Percentiles rank a stretch among this genome's conserved stretches.
Conservation (phyloP, 805 yeast species). For the Clavispora fructus region DNA sequence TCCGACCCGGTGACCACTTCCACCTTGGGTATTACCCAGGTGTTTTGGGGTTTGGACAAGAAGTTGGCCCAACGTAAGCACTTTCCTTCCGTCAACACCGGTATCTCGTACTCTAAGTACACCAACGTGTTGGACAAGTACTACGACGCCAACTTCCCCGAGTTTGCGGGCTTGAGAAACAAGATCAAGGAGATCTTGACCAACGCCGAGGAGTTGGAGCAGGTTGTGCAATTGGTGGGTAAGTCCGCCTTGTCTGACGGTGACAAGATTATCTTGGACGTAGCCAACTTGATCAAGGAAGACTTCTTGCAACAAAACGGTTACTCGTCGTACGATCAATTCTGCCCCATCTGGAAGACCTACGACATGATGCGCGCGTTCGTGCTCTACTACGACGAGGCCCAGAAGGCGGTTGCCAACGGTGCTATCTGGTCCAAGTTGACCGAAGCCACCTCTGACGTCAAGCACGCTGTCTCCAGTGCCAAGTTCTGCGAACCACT, state of each 20-base stretch:
- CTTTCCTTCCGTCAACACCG: conserved; percentile 97
- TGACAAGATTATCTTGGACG: conserved; percentile 95
- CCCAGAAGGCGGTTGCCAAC: conserved; percentile 90
- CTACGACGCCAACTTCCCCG: conserved; percentile 83
- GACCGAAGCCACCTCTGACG: conserved; percentile 82
- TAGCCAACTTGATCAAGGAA: conserved; percentile 85
- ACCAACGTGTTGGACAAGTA: conserved; percentile 80
- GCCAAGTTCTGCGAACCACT: conserved; percentile 96
- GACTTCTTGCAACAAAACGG: conserved; percentile 99
- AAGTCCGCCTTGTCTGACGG: conserved; percentile 95
- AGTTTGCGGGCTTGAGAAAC: conserved; percentile 85
- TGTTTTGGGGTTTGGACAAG: conserved; percentile 99
- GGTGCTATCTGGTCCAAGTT: conserved; percentile 95
- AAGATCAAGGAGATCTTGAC: conserved; percentile 91
- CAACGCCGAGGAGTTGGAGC: conserved; percentile 97
- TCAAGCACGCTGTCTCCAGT: conserved; percentile 89
- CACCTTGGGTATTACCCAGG: conserved; percentile 99
- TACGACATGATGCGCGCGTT: conserved; percentile 96
- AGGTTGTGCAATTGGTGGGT: conserved; percentile 98
- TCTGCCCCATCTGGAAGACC: conserved; percentile 99
- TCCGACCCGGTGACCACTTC: conserved; percentile 99
- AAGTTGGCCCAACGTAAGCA: conserved; percentile 99
- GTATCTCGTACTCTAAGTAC: conserved; percentile 95
- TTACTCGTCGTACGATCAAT: conserved; percentile 95
- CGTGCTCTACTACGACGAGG: conserved; percentile 88